phyloP scores from a whole-genome alignment of 148 eudicot genomes.

The Rhododendron simsii region DNA sequence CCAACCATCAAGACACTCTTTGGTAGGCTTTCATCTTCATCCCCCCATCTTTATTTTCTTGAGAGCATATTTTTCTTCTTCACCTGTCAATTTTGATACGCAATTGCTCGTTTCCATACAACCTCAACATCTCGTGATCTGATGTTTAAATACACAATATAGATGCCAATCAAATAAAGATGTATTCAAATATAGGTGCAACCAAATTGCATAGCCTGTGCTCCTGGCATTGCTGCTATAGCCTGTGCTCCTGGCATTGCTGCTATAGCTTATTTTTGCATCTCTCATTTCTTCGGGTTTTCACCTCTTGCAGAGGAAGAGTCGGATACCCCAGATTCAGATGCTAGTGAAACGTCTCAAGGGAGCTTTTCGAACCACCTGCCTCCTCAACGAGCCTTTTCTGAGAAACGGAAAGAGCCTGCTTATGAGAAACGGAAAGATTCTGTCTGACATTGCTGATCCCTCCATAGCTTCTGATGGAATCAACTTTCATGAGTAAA shows the following conservation, averaged over 20 bases:
- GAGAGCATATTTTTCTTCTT: slow-evolving; percentile 1
- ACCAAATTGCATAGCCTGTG: neutral
- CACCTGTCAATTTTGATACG: neutral
- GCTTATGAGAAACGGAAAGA: slow-evolving; percentile 38
- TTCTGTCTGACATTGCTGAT: slow-evolving; percentile 4
- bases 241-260: neutral
- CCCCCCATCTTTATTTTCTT: slow-evolving; percentile 3
- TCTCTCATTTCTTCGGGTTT: neutral
- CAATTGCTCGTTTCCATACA: neutral
- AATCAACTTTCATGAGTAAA: neutral
- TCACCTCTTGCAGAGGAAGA: slow-evolving; percentile 61
- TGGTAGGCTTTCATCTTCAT: slow-evolving; percentile 41
- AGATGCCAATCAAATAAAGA: neutral
- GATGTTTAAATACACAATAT: neutral
- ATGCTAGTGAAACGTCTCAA: slow-evolving; percentile 33
- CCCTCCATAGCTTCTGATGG: neutral
- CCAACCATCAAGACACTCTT: slow-evolving; percentile 92
- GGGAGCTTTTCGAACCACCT: slow-evolving; percentile 57
- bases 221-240: neutral
- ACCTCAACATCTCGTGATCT: neutral
- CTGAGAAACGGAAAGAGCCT: slow-evolving; percentile 37
- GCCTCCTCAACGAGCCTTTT: slow-evolving; percentile 45
- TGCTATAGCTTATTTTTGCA: neutral
- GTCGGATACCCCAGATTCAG: slow-evolving; percentile 55
- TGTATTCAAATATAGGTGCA: neutral